Conservation (phyloP, 2,329 filamentous ascomycete genomes). For the Hymenoscyphus fructigenus region DNA sequence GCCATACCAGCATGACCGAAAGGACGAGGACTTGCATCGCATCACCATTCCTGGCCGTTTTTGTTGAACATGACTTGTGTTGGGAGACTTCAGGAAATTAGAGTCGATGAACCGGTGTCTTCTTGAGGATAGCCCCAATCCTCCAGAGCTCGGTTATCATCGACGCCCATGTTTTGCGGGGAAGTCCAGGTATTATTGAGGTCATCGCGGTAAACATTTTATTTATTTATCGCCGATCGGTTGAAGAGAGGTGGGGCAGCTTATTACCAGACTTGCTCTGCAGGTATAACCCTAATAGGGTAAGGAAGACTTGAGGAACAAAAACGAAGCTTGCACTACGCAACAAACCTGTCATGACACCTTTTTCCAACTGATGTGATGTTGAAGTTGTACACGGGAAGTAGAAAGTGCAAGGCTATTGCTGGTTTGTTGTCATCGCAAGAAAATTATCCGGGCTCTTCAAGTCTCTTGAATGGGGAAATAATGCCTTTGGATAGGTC, state of each 20-base stretch:
- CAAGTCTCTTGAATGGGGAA: not conserved
- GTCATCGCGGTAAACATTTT: constrained; percentile 9
- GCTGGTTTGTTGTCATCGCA: not conserved
- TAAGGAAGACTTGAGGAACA: not conserved
- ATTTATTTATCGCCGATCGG: not conserved
- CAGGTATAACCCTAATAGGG: not conserved
- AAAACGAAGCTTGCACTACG: not conserved
- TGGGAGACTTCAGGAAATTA: not conserved
- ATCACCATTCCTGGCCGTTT: constrained; percentile 19
- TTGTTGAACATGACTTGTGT: constrained; percentile 12
- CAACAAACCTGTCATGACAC: not conserved
- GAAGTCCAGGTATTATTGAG: constrained; percentile 4
- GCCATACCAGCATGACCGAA: constrained; percentile 21
- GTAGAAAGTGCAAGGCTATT: not conserved
- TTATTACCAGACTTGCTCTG: not conserved
- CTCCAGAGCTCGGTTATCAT: not conserved
- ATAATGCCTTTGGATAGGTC: no score
- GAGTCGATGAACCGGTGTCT: not conserved
- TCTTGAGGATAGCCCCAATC: not conserved
- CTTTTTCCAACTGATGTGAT: not conserved
- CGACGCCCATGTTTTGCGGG: constrained; percentile 10
- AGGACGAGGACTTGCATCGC: constrained; percentile 15
- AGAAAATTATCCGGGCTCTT: not conserved
- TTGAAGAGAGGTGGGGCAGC: not conserved
- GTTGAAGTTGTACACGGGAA: not conserved